Conservation (phyloP, 306 rosid genomes). For the Pyrus pyrifolia region DNA sequence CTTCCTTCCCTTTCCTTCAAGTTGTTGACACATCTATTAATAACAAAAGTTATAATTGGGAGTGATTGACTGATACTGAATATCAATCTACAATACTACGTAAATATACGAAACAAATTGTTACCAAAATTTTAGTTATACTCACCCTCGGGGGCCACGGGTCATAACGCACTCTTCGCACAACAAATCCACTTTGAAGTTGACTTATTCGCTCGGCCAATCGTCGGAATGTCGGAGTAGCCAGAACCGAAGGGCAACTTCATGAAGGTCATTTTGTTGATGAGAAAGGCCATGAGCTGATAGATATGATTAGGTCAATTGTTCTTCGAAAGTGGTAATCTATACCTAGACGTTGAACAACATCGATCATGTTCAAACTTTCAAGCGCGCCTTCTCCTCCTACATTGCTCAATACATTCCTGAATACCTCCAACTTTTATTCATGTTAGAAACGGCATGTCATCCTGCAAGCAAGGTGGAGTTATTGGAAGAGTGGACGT, state of each 20-base stretch:
- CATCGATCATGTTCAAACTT: slow-evolving; percentile 30
- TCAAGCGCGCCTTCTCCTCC: slow-evolving; percentile 1
- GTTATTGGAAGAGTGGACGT: too few relatives aligned
- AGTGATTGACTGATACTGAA: too few relatives aligned
- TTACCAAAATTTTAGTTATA: not conserved
- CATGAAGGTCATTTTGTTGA: slow-evolving; percentile 9
- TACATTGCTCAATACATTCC: not conserved
- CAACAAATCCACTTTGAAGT: too few relatives aligned
- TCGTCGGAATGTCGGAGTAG: slow-evolving; percentile 24
- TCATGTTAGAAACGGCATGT: not conserved
- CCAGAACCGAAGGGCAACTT: slow-evolving; percentile 32
- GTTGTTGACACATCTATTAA: slow-evolving; percentile 6
- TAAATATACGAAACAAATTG: too few relatives aligned
- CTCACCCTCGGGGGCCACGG: slow-evolving; percentile 29
- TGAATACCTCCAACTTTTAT: not conserved
- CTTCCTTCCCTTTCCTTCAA: slow-evolving; percentile 25
- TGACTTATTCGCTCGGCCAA: too few relatives aligned
- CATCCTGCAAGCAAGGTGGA: not conserved
- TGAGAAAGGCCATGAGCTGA: too few relatives aligned
- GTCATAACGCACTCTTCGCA: too few relatives aligned
- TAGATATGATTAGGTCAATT: not conserved
- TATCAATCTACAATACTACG: too few relatives aligned
- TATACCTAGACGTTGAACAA: slow-evolving; percentile 24
- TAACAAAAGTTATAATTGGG: too few relatives aligned
- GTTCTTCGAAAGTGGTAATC: slow-evolving; percentile 17